These are phyloP conservation scores for Exophiala xenobiotica DNA, from an alignment of 2,329 filamentous ascomycete species.

Conservation along the genomic window DNA sequence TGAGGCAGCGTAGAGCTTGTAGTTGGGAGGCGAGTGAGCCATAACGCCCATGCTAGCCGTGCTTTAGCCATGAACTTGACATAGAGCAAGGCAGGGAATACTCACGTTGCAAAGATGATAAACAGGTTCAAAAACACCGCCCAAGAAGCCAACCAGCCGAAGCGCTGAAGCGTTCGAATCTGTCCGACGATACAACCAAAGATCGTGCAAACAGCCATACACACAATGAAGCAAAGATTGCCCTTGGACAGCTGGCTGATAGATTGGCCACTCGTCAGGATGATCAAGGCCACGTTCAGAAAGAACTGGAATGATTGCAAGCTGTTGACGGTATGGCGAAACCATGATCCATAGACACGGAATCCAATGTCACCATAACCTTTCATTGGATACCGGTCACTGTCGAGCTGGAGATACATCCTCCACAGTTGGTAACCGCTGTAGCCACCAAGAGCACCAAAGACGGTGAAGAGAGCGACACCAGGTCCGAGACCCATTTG, in stretches of 20 bases:
- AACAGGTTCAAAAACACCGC: slow-evolving; percentile 58
- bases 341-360: slow-evolving; percentile 39
- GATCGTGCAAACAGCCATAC: slow-evolving; percentile 51
- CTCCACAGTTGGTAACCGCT: slow-evolving; percentile 43
- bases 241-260: slow-evolving; percentile 55
- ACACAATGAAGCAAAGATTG: slow-evolving; percentile 54
- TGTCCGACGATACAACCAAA: slow-evolving; percentile 56
- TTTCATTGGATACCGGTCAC: slow-evolving; percentile 40
- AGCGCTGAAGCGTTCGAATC: slow-evolving; percentile 55
- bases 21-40: slow-evolving; percentile 53
- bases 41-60: slow-evolving; percentile 49
- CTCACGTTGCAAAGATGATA: slow-evolving; percentile 52
- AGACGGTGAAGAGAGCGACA: slow-evolving; percentile 32
- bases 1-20: slow-evolving; percentile 37
- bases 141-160: slow-evolving; percentile 57
- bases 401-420: slow-evolving; percentile 44
- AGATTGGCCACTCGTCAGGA: slow-evolving; percentile 55
- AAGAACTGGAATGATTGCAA: slow-evolving; percentile 46
- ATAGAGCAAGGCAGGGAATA: neutral
- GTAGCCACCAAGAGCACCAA: slow-evolving; percentile 33
- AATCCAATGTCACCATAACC: slow-evolving; percentile 45
- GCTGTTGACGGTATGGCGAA: slow-evolving; percentile 40
- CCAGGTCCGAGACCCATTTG: slow-evolving; percentile 26
- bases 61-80: neutral
- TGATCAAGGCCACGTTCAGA: slow-evolving; percentile 53